These are phyloP conservation scores for Colletotrichum lini DNA, from an alignment of 2,329 filamentous ascomycete species.

Conservation along the genomic window DNA sequence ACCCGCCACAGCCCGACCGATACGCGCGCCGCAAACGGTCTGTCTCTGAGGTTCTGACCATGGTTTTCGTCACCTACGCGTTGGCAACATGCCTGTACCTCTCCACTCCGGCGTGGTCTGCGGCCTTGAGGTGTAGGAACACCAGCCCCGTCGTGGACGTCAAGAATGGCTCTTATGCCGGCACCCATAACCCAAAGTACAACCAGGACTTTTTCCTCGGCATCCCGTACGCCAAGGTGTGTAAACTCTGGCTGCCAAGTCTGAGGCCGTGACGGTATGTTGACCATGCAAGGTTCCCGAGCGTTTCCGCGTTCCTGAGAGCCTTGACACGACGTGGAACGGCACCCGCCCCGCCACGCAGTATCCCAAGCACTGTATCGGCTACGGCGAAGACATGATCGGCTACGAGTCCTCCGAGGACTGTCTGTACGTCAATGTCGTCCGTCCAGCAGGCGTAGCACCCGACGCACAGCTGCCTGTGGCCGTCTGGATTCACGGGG, in stretches of 20 bases:
- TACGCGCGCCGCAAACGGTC: slow-evolving; percentile 4
- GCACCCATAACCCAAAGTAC: slow-evolving; percentile 54
- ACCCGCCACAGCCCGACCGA: slow-evolving; percentile 5
- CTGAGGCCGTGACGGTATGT: background rate
- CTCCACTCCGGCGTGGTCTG: slow-evolving; percentile 18
- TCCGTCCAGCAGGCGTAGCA: slow-evolving; percentile 65
- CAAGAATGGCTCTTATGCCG: slow-evolving; percentile 52
- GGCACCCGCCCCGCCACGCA: slow-evolving; percentile 57
- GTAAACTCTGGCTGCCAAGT: background rate
- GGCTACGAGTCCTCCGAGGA: slow-evolving; percentile 60
- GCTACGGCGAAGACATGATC: slow-evolving; percentile 58
- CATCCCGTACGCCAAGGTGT: slow-evolving; percentile 63
- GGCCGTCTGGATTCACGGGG: slow-evolving; percentile 71
- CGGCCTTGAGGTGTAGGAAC: slow-evolving; percentile 15
- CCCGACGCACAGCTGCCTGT: slow-evolving; percentile 63
- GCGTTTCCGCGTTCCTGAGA: slow-evolving; percentile 63
- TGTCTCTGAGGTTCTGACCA: slow-evolving; percentile 21
- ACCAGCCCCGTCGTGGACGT: slow-evolving; percentile 30
- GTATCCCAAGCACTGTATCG: slow-evolving; percentile 63
- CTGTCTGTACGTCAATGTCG: slow-evolving; percentile 74
- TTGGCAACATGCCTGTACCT: slow-evolving; percentile 31
- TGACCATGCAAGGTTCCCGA: slow-evolving; percentile 55
- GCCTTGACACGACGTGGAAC: slow-evolving; percentile 62
- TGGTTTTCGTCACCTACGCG: slow-evolving; percentile 25
- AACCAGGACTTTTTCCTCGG: slow-evolving; percentile 63